Evolutionary conservation across 805 yeast genomes (phyloP), one percentile per base, ranked within the genome.

Genomic region (Naumovozyma castellii): DNA sequence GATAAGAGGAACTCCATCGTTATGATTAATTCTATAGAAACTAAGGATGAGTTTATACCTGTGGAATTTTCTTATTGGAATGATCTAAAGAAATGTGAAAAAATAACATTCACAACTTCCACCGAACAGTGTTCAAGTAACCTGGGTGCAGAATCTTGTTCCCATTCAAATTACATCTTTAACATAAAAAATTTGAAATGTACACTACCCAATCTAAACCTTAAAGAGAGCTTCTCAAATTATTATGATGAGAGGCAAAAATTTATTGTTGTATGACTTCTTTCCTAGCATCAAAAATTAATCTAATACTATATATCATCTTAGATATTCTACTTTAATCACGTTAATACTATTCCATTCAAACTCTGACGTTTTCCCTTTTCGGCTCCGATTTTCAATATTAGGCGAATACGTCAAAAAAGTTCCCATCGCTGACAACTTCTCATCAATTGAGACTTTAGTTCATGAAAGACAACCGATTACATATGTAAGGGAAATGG

Each of bases 61-160:
- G 36, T 50, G n/a, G 46, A 39, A 4, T 54, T 56, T 37, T 53
- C 61, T 1, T 45, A 50, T 3, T 56, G 57, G 56, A 55, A 55
- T 38, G 45, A 50, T 34, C 37, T 54, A 35, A 39, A 41, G 8
- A 35, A 38, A 6, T 50, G 53, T 37, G 38, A 42, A 29, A 30
- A 35, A 13, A 39, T 43, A 16, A 25, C 18, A 18, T 37, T 46
- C 14, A 40, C 37, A 29, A 12, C 8, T 29, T 29, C 14, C 5
- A 12, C 8, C 10, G 27, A 22, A 29, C 5, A 9, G 5, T 8
- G 15, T 28, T 34, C 28, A n/a, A 33, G 38, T 39, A 29, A 22
- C 18, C 25, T 36, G 35, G 14, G 17, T 27, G 15, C 33, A 25
- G 25, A 18, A 9, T 13, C 10, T 13, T n/a, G 33, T 18, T 9